phyloP scores from a whole-genome alignment of 2,329 filamentous ascomycete genomes.

The Pseudocercospora crystallina region DNA sequence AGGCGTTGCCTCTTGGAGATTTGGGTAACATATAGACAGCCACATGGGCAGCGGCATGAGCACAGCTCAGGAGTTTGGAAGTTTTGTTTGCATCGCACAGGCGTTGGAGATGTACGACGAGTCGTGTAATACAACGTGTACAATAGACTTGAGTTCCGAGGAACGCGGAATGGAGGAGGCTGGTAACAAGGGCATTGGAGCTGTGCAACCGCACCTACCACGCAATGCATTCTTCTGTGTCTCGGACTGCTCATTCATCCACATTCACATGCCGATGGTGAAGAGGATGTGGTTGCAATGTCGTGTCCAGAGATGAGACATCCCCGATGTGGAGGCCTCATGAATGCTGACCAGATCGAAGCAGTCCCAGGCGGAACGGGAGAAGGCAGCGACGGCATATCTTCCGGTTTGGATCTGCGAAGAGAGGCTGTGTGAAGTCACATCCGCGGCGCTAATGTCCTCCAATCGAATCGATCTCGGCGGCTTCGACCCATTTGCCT shows the following conservation, averaged over 20 bases:
- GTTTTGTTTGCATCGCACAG: slow-evolving; percentile 15
- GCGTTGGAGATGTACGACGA: slow-evolving; percentile 6
- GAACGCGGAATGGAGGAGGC: slow-evolving; percentile 1
- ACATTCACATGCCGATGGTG: too few species aligned
- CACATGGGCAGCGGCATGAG: slow-evolving; percentile 13
- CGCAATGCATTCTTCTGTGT: slow-evolving; percentile 4
- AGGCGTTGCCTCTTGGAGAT: not conserved
- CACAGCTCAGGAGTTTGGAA: slow-evolving; percentile 9
- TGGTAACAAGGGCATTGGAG: slow-evolving; percentile 8
- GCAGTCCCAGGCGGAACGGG: too few species aligned
- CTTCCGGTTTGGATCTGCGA: too few species aligned
- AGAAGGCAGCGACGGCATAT: too few species aligned
- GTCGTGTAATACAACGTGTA: slow-evolving; percentile 3
- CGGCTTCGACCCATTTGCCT: slow-evolving; percentile 50
- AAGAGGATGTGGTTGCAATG: too few species aligned
- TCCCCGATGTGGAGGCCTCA: too few species aligned
- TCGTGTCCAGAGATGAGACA: too few species aligned
- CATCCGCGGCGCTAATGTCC: too few species aligned
- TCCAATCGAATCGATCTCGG: slow-evolving; percentile 44
- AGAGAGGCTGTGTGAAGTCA: too few species aligned
- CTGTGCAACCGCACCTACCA: slow-evolving; percentile 6
- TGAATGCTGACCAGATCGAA: too few species aligned
- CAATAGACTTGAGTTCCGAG: slow-evolving; percentile 7
- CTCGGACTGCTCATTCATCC: not conserved
- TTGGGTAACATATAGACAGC: not conserved